Evolutionary conservation across 352 stramenopile genomes (phyloP), one percentile per base, ranked within the genome.

Genomic region (Phytophthora hibernalis): DNA sequence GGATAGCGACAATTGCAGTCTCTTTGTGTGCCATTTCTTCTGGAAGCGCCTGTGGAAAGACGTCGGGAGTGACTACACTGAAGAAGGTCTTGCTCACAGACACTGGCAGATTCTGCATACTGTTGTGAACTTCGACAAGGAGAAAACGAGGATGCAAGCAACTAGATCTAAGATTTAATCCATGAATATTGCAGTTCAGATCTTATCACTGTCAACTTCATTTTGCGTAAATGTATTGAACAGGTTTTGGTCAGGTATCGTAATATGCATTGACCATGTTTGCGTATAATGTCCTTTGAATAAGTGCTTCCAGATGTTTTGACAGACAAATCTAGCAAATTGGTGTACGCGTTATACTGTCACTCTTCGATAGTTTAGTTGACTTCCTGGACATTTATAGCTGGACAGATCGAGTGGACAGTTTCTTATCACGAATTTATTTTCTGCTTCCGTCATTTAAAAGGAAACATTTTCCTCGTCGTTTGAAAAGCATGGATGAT

Each of bases 91-190:
- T 28, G 28, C 20, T 18, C 49, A 31, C 13, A 40, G 49, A 18
- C 49, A 20, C 3, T 56, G 49, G 49, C n/a, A 56, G 10, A 26
- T 56, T 56, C 11, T 56, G 1, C 49, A 33, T 15, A 13, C 31
- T 4, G 20, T 56, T 16, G 49, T 56, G 12, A 56, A 24, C 18
- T 56, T 56, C 26, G 21, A 53, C 35, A 42, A 42, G 35, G 35
- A 16, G 12, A n/a, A 42, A 42, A 42, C 15, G 35, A 18, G 35
- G 35, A 18, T 7, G 12, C 11, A 3, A 42, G 35, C 35, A 42
- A 42, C 1, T 42, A 42, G 35, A 42, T 42, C 15, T 18, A 28
- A 28, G 24, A 5, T 28, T 5, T 28, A 28, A 28, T 28, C 24
- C 24, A 28, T 28, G 24, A 28, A 5, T 5, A 28, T 28, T 28